Base-by-base conservation (phyloP, 1,284 basidiomycete species). In the Ceratobasidium sp. region DNA sequence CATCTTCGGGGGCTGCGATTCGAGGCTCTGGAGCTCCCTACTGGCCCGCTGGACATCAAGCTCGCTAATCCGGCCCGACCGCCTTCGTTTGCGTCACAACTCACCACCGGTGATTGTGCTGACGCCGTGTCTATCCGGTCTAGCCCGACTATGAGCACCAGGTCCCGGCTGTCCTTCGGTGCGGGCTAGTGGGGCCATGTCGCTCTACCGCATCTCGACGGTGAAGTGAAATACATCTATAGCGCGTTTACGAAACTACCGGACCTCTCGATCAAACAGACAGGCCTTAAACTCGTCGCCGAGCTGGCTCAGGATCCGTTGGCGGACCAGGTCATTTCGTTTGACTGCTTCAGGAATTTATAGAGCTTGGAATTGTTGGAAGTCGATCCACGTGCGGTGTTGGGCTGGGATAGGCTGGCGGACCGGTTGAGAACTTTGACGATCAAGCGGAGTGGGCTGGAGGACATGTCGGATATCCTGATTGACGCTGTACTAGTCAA, bases 171-270 rank as follows among this genome's bases (percentile, higher is more conserved):
- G 17, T 95, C 93, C 0, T 86, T 96, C 23, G 91, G 92, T 46
- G 86, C 84, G 17, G 87, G 89, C 67, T 94, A 92, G 92, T 95
- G 92, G 92, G 85, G 88, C 48, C 86, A 88, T 68, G 82, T 89
- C 1, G 87, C 90, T 75, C 89, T 89, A 42, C 89, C 88, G 10
- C 88, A 83, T 74, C 85, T 93, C 75, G 93, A 96, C 79, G 83
- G 88, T 2, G 92, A 96, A 81, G 89, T 96, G 84, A 95, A 92
- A 83, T 96, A 92, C 85, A 88, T 97, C 81, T 97, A 92, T 85
- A 94, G 94, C 83, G 90, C 91, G 82, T 94, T 96, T 85, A 97
- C 94, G 44, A 95, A 94, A 85, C 87, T 97, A 0, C 95, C 95
- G 20, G 91, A 94, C 1, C 87, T 97, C 52, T 86, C 86, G n/a